Evolutionary conservation across 805 yeast genomes (phyloP).

Genomic region (Nakazawaea anatomiae): DNA sequence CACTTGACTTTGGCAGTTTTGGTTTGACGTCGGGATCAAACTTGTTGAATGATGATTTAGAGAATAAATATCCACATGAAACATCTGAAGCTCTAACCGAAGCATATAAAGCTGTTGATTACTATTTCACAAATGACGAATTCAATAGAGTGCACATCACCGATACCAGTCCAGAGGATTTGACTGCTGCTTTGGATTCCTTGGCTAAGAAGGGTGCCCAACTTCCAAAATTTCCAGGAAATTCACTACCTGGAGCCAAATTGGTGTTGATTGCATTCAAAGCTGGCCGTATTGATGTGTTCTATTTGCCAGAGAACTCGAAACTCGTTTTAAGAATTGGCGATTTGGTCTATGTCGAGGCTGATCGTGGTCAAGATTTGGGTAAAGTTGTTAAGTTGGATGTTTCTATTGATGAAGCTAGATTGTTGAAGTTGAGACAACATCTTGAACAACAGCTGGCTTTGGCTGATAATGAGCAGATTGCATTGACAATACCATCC

Average conservation of each 20-base stretch:
- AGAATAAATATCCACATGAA: background rate
- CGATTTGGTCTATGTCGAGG: conserved; percentile 77
- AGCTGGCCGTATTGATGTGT: conserved; percentile 74
- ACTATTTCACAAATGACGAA: conserved; percentile 11
- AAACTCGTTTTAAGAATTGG: conserved; percentile 37
- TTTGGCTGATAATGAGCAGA: conserved; percentile 33
- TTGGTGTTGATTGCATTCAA: conserved; percentile 71
- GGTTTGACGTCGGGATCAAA: background rate
- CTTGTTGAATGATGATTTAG: background rate
- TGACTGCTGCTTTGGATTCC: conserved; percentile 8
- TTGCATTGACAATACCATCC: conserved; percentile 10
- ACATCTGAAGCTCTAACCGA: background rate
- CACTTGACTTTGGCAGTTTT: conserved; percentile 6
- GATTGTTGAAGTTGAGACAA: conserved; percentile 58
- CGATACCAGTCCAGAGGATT: conserved; percentile 10
- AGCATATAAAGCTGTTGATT: conserved; percentile 11
- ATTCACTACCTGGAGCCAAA: conserved; percentile 25
- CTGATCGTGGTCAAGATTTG: conserved; percentile 75
- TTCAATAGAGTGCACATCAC: conserved; percentile 12
- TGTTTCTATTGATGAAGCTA: conserved; percentile 60
- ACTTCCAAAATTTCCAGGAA: conserved; percentile 29
- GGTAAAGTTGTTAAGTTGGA: conserved; percentile 59
- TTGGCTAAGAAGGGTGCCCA: conserved; percentile 29
- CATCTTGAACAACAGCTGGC: conserved; percentile 70
- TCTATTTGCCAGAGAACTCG: conserved; percentile 44